A percentile compares a stretch with the other conserved stretches of the same genome.
Evolutionary conservation across 78 protist species (phyloP).

Genomic region (Protostelium mycophagum): DNA sequence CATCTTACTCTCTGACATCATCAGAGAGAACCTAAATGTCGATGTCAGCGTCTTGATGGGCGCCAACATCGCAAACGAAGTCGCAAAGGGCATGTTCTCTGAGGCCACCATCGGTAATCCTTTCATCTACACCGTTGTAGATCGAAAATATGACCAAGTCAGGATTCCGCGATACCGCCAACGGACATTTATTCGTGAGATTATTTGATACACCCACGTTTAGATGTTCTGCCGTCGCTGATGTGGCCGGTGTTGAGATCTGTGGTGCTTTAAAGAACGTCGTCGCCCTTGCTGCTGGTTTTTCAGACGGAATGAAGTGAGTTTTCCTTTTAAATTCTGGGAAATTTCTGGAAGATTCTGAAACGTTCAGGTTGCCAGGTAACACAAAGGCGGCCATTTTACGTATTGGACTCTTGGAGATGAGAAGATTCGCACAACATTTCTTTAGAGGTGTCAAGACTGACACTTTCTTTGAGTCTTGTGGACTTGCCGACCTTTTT

Average conservation of each 20-base stretch:
- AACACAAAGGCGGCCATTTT: slow-evolving; percentile 79
- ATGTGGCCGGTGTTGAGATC: slow-evolving; percentile 52
- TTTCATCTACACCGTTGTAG: too few species aligned
- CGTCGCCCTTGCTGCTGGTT: slow-evolving; percentile 78
- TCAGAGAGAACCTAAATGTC: slow-evolving; percentile 22
- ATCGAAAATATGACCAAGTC: too few species aligned
- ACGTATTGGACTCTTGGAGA: slow-evolving; percentile 68
- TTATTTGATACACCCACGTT: slow-evolving; percentile 40
- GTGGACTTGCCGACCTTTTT: slow-evolving; percentile 77
- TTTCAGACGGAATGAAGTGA: slow-evolving; percentile 53
- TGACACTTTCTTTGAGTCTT: slow-evolving; percentile 55
- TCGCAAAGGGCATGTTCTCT: slow-evolving; percentile 52
- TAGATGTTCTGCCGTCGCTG: slow-evolving; percentile 32
- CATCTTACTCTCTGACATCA: slow-evolving; percentile 38
- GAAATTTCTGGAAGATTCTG: background rate
- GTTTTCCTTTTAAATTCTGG: background rate
- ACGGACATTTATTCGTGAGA: slow-evolving; percentile 10
- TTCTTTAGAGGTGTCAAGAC: slow-evolving; percentile 8
- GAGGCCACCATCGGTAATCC: slow-evolving; percentile 63
- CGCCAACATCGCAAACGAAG: slow-evolving; percentile 75
- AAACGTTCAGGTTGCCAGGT: slow-evolving; percentile 22
- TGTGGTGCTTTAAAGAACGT: slow-evolving; percentile 76
- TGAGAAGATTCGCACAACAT: slow-evolving; percentile 21
- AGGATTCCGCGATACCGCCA: background rate
- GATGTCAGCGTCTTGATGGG: slow-evolving; percentile 50